Conservation (phyloP, 202 grass and related monocot species). For the Eragrostis tef region DNA sequence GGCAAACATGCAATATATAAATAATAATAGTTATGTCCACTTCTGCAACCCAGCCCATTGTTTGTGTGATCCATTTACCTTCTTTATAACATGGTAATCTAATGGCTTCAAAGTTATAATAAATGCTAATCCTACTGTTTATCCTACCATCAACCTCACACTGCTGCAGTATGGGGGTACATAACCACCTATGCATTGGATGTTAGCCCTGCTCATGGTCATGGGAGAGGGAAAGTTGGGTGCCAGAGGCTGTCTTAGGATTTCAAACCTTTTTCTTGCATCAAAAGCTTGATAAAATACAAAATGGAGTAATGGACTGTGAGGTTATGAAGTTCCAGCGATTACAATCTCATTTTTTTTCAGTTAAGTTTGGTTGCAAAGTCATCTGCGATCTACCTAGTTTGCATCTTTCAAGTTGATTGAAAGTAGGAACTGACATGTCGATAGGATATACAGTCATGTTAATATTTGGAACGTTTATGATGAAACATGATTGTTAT, state of each 20-base stretch:
- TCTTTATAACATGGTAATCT: slow-evolving; percentile 2
- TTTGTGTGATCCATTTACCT: background rate
- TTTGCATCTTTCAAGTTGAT: background rate
- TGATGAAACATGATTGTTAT: background rate
- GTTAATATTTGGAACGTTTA: background rate
- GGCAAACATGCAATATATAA: background rate
- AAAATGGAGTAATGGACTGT: too few relatives aligned
- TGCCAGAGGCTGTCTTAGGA: background rate
- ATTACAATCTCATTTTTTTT: background rate
- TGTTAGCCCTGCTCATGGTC: background rate
- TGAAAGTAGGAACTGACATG: background rate
- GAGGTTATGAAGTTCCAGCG: background rate
- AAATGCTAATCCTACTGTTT: background rate
- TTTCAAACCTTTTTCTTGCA: background rate
- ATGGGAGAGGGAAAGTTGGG: background rate
- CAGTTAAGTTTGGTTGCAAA: background rate
- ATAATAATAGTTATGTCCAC: background rate
- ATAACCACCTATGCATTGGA: background rate
- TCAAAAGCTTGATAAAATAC: background rate
- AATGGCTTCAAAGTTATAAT: background rate
- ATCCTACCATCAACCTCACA: background rate
- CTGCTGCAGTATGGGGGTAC: background rate
- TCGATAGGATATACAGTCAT: background rate
- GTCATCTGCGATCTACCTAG: background rate
- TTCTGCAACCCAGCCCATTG: too few relatives aligned